Conservation (phyloP, 1,139 yeast species). For the Lodderomyces beijingensis region DNA sequence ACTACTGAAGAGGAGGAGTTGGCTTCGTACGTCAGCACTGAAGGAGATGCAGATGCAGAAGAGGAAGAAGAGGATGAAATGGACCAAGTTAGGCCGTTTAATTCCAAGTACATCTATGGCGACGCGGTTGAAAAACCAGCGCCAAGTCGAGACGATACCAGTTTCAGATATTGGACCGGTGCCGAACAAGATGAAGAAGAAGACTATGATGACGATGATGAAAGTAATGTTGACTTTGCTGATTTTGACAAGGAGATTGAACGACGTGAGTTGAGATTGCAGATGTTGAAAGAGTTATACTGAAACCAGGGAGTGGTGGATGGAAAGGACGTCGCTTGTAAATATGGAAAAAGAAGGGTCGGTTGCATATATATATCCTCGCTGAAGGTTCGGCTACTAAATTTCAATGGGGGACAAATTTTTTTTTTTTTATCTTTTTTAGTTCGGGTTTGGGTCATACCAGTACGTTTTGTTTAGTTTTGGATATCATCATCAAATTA, state of each 20-base stretch:
- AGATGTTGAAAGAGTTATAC: slow-evolving; percentile 32
- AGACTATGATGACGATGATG: neutral
- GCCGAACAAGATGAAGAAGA: neutral
- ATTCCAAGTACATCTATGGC: slow-evolving; percentile 3
- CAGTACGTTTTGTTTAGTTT: too few relatives aligned
- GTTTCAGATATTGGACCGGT: neutral
- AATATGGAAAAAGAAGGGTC: too few relatives aligned
- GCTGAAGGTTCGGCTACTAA: too few relatives aligned
- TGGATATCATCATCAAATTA: too few relatives aligned
- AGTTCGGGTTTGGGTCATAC: too few relatives aligned
- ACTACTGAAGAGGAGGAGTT: slow-evolving; percentile 3
- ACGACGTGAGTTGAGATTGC: slow-evolving; percentile 36
- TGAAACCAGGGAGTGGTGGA: too few relatives aligned
- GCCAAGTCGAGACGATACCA: neutral
- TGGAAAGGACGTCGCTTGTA: too few relatives aligned
- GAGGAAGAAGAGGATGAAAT: slow-evolving; percentile 13
- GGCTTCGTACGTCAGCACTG: slow-evolving; percentile 3
- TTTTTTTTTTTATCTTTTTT: too few relatives aligned
- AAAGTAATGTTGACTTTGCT: slow-evolving; percentile 1
- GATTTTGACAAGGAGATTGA: slow-evolving; percentile 31
- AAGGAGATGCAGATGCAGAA: slow-evolving; percentile 7
- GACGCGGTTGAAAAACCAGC: neutral
- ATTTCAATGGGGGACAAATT: too few relatives aligned
- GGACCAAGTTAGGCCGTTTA: slow-evolving; percentile 2
- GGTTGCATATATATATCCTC: too few relatives aligned